Evolutionary conservation across 768 basidiomycete genomes (phyloP), one percentile per base, ranked within the genome.

Genomic region (Mycena leptocephala): DNA sequence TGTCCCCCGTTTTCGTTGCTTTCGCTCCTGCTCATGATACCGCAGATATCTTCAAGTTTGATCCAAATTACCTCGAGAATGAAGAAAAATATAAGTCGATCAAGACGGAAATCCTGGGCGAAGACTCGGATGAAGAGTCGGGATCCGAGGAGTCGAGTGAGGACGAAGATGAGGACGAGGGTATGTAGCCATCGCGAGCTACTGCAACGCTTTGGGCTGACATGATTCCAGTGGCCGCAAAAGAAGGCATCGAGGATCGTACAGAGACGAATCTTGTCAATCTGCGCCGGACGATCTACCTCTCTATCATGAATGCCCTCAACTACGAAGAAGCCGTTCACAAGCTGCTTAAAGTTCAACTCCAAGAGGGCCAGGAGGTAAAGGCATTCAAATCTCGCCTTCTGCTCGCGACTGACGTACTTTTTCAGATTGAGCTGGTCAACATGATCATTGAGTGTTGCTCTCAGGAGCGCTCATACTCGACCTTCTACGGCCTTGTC

Each of bases 401-500:
- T 66, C n/a, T n/a, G 6, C 51, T 35, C 16, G 30, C 37, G 37
- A 32, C 55, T 67, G 24, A 75, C 14, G 53, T 8, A n/a, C 37
- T 58, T 41, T n/a, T 41, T 3, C 81, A 98, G 96, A 95, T 96
- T 79, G 98, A 99, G 83, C 86, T 99, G 72, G 92, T 96, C 83
- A 99, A 99, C 89, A 99, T 99, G 98, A 92, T 99, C 76, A 95
- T 99, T 84, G 98, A 99, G 81, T 99, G 98, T 95, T 99, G 98
- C 84, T 99, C 98, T 2, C 98, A 99, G 88, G 98, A 99, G 84
- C 95, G 98, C 18, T 97, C 98, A 1, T 99, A 99, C 84, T 96
- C 96, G 2, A 95, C 91, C n/a, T 99, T 98, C 89, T 99, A 97
- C 81, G 98, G 98, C 16, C 92, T 99, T 26, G 90, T 98, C 76